Conservation (phyloP, 352 stramenopile species). For the Pythium vanterpoolii region DNA sequence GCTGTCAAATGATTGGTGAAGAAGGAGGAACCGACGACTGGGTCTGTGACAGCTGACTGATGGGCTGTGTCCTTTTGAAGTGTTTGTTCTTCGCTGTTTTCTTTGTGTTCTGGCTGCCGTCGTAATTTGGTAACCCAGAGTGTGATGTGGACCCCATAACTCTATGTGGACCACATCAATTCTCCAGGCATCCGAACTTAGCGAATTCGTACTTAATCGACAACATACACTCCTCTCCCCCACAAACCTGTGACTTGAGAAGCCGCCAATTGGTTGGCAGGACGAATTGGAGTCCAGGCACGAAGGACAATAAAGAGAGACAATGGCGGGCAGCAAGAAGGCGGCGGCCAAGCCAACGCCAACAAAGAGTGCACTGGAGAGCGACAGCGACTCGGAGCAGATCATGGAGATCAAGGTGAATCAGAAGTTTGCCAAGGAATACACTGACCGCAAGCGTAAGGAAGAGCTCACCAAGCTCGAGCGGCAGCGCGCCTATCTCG, state of each 20-base stretch:
- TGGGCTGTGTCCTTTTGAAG: slow-evolving; percentile 1
- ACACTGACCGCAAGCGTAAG: slow-evolving; percentile 75
- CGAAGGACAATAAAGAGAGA: not conserved
- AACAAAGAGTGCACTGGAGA: slow-evolving; percentile 9
- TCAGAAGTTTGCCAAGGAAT: slow-evolving; percentile 67
- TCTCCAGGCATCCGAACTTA: slow-evolving; percentile 1
- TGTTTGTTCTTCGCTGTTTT: slow-evolving; percentile 1
- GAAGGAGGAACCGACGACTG: not conserved
- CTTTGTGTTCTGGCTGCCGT: not conserved
- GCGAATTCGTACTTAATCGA: slow-evolving; percentile 4
- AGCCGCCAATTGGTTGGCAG: slow-evolving; percentile 23
- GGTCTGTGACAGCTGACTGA: slow-evolving; percentile 12
- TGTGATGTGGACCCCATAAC: slow-evolving; percentile 13
- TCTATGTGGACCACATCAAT: not conserved
- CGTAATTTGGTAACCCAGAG: slow-evolving; percentile 13
- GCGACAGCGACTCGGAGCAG: slow-evolving; percentile 16
- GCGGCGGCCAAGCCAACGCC: slow-evolving; percentile 3
- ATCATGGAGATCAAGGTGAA: slow-evolving; percentile 71
- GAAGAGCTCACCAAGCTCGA: slow-evolving; percentile 68
- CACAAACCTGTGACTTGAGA: slow-evolving; percentile 20
- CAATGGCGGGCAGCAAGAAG: slow-evolving; percentile 10
- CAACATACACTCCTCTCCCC: not conserved
- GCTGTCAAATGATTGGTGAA: slow-evolving; percentile 18
- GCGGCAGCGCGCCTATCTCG: slow-evolving; percentile 34
- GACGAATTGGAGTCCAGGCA: not conserved